phyloP scores from a whole-genome alignment of 441 rosid genomes.

The Pelargonium myrrhifolium region DNA sequence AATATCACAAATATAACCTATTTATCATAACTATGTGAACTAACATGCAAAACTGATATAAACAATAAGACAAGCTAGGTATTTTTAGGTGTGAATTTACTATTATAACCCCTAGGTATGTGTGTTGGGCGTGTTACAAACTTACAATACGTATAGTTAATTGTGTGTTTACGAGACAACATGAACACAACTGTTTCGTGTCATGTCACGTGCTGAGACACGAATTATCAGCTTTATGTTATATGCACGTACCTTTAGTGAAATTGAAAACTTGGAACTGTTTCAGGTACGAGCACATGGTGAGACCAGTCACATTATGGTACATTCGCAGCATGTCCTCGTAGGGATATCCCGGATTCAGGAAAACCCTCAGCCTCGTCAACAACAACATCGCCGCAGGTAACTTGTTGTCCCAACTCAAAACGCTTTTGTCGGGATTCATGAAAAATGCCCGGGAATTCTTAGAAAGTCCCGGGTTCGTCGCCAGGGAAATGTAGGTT shows the following conservation, averaged over 20 bases:
- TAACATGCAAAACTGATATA: too few relatives aligned
- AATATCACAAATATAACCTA: too few relatives aligned
- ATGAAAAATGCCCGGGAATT: constrained; percentile 47
- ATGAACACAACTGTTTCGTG: too few relatives aligned
- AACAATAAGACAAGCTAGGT: too few relatives aligned
- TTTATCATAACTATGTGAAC: too few relatives aligned
- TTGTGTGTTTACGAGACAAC: too few relatives aligned
- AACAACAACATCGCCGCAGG: constrained; percentile 78
- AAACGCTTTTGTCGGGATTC: constrained; percentile 30
- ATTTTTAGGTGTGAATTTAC: too few relatives aligned
- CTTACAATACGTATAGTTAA: too few relatives aligned
- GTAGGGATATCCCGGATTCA: constrained; percentile 70
- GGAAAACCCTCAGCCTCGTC: constrained; percentile 60
- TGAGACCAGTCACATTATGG: constrained; percentile 55
- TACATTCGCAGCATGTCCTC: constrained; percentile 71
- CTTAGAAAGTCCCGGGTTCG: constrained; percentile 43
- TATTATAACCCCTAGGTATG: too few relatives aligned
- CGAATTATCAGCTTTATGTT: too few relatives aligned
- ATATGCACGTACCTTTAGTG: constrained; percentile 42
- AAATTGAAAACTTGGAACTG: constrained; percentile 53
- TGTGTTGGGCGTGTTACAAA: too few relatives aligned
- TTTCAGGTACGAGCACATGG: constrained; percentile 65
- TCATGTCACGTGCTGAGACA: too few relatives aligned
- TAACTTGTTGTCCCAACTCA: constrained; percentile 73
- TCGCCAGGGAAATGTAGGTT: constrained; percentile 46